Percentiles rank a stretch among this genome's conserved stretches.
phyloP scores from a whole-genome alignment of 129 eudicot genomes.

The Lactuca sativa region DNA sequence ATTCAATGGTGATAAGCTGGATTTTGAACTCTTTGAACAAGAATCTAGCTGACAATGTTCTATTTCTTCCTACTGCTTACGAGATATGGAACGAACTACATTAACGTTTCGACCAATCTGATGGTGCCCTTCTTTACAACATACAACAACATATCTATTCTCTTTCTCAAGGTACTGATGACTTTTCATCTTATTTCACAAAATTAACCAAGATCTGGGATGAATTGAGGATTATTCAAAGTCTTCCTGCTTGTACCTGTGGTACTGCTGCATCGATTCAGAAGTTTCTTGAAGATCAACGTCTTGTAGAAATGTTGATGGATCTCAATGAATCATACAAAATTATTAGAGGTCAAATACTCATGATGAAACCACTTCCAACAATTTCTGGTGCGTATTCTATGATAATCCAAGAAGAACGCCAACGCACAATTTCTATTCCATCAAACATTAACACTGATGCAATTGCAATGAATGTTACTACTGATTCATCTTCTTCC shows the following conservation, averaged over 20 bases:
- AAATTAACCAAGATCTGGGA: not conserved
- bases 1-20: too few species aligned
- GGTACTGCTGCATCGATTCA: not conserved
- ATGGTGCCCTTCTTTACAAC: not conserved
- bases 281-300: not conserved
- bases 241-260: not conserved
- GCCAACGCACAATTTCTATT: not conserved
- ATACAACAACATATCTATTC: not conserved
- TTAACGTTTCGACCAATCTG: too few species aligned
- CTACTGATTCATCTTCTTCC: not conserved
- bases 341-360: not conserved
- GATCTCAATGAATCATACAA: not conserved
- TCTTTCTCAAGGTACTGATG: not conserved
- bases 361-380: not conserved
- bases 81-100: too few species aligned
- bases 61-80: too few species aligned
- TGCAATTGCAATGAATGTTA: not conserved
- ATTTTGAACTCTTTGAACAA: too few species aligned
- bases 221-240: not conserved
- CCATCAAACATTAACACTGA: not conserved
- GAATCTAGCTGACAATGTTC: too few species aligned
- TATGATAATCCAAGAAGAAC: not conserved
- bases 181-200: not conserved
- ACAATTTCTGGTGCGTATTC: not conserved
- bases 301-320: not conserved